Percentiles rank a stretch among this genome's conserved stretches.
phyloP scores from a whole-genome alignment of 2,329 filamentous ascomycete genomes.

The Paraphoma chrysanthemicola region DNA sequence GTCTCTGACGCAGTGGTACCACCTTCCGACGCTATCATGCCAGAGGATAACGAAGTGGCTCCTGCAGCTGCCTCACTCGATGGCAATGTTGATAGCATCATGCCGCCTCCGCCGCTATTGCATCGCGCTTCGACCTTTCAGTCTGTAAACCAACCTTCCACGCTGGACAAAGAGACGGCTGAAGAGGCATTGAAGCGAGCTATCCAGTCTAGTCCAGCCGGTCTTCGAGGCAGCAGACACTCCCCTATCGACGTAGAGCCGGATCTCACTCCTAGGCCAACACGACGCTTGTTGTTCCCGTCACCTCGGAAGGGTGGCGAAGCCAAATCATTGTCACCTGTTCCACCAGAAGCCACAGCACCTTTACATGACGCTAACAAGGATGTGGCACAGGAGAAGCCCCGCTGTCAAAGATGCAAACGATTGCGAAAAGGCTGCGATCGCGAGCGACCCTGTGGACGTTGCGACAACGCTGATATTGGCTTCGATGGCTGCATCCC shows the following conservation, averaged over 20 bases:
- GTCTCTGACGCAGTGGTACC: slow-evolving; percentile 40
- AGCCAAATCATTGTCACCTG: slow-evolving; percentile 67
- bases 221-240: slow-evolving; percentile 56
- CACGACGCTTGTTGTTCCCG: slow-evolving; percentile 76
- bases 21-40: slow-evolving; percentile 34
- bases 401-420: slow-evolving; percentile 35
- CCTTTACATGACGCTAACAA: slow-evolving; percentile 9
- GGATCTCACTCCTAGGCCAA: slow-evolving; percentile 65
- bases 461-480: slow-evolving; percentile 27
- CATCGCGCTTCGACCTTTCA: slow-evolving; percentile 17
- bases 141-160: slow-evolving; percentile 4
- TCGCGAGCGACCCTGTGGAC: slow-evolving; percentile 33
- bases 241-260: slow-evolving; percentile 58
- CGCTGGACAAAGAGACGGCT: slow-evolving; percentile 21
- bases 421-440: slow-evolving; percentile 30
- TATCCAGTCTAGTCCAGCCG: slow-evolving; percentile 67
- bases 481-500: slow-evolving; percentile 31
- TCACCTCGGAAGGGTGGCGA: slow-evolving; percentile 73
- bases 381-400: slow-evolving; percentile 23
- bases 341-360: slow-evolving; percentile 10
- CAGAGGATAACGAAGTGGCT: slow-evolving; percentile 16
- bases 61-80: slow-evolving; percentile 10
- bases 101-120: slow-evolving; percentile 18
- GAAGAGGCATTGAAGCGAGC: slow-evolving; percentile 58
- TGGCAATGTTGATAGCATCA: slow-evolving; percentile 13